Percentiles rank a stretch among this genome's conserved stretches.
These are phyloP conservation scores for Microcyclospora pomicola DNA, from an alignment of 2,329 filamentous ascomycete genomes.

Conservation along the genomic window DNA sequence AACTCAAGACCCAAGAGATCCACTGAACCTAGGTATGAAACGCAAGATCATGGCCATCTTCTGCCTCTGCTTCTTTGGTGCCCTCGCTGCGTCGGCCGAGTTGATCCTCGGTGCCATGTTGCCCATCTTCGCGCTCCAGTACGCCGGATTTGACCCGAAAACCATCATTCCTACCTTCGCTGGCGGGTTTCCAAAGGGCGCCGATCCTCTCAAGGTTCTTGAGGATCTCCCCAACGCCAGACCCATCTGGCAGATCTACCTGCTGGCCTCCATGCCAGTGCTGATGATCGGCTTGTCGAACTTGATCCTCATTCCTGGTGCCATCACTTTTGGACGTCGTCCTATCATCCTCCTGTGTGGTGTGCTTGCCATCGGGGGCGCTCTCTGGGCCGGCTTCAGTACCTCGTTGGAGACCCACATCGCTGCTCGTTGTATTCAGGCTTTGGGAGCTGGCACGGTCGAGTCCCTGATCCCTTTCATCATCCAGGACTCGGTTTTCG, in stretches of 20 bases:
- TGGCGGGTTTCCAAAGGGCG: constrained; percentile 4
- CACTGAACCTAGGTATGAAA: constrained; percentile 8
- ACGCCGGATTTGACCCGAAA: constrained; percentile 13
- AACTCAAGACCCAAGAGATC: constrained; percentile 9
- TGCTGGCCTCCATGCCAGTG: constrained; percentile 17
- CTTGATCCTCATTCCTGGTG: constrained; percentile 16
- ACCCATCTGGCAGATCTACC: constrained; percentile 18
- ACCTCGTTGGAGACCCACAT: constrained; percentile 14
- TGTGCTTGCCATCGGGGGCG: constrained; percentile 15
- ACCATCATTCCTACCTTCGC: constrained; percentile 4
- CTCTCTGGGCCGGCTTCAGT: constrained; percentile 18
- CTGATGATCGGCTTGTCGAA: constrained; percentile 19
- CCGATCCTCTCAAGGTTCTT: constrained; percentile 11
- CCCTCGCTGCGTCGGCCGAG: constrained; percentile 18
- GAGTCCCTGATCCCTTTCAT: constrained; percentile 20
- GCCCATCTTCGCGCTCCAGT: constrained; percentile 19
- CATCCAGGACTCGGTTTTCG: constrained; percentile 18
- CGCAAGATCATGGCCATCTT: constrained; percentile 7
- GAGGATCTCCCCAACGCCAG: constrained; percentile 10
- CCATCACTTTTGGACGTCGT: constrained; percentile 17
- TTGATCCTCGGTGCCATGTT: constrained; percentile 18
- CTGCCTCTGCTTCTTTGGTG: constrained; percentile 12
- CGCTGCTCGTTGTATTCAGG: constrained; percentile 17
- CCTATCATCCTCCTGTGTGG: constrained; percentile 15
- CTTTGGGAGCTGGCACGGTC: constrained; percentile 18